Evolutionary conservation across 257 asterid species (phyloP).

Genomic region (Nemophila menziesii): DNA sequence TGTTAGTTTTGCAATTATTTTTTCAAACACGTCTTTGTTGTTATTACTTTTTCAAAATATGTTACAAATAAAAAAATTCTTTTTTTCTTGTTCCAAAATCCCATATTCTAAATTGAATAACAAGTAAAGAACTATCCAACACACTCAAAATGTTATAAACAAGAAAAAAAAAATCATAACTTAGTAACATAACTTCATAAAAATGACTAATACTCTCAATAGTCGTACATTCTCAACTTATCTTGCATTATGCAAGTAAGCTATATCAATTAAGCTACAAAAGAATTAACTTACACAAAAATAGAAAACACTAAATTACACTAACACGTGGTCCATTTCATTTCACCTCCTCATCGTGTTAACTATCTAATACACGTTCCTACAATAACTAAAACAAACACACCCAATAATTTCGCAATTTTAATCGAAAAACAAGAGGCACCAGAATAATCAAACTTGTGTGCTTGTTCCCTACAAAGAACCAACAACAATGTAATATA

Average conservation of each 20-base stretch:
- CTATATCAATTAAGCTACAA: background rate
- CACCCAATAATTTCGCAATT: conserved; percentile 17
- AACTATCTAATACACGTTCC: conserved; percentile 8
- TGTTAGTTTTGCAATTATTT: no score
- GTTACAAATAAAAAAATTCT: no score
- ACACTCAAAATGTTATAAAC: no score
- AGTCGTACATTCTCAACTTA: background rate
- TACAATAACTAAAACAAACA: conserved; percentile 15
- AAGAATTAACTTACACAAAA: conserved; percentile 2
- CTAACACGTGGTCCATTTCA: background rate
- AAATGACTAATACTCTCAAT: background rate
- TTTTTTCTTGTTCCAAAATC: no score
- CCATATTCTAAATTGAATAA: no score
- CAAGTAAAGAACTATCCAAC: no score
- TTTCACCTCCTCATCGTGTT: conserved; percentile 1
- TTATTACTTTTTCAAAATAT: no score
- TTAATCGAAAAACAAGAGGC: conserved; percentile 29
- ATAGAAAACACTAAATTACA: background rate
- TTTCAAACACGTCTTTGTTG: no score
- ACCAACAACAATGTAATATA: background rate
- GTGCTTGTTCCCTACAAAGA: conserved; percentile 63
- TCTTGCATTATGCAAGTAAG: conserved; percentile 1
- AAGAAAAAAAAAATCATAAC: background rate
- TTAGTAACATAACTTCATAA: background rate
- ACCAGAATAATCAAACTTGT: conserved; percentile 46